A percentile compares a stretch with the other conserved stretches of the same genome.
Conservation (phyloP, 208 protist species). For the Trypanosoma brucei region DNA sequence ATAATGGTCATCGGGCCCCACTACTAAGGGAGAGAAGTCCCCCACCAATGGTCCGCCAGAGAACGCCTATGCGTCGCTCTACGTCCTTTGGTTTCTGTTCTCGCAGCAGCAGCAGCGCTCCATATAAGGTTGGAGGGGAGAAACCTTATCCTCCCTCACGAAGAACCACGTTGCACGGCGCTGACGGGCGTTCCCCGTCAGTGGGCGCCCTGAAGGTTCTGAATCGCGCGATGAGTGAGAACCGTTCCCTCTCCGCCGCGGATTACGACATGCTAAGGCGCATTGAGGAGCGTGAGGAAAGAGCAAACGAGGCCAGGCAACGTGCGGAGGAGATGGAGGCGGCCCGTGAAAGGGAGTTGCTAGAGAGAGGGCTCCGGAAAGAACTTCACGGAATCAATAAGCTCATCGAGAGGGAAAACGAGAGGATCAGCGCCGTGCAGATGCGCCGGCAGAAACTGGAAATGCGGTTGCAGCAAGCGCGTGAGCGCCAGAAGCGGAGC, state of each 20-base stretch:
- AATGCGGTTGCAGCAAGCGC: constrained; percentile 23
- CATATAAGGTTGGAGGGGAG: constrained; percentile 3
- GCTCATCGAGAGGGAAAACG: constrained; percentile 28
- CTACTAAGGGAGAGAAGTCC: too few relatives aligned
- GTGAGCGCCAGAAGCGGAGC: constrained; percentile 25
- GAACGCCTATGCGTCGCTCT: not conserved
- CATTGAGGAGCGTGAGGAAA: constrained; percentile 57
- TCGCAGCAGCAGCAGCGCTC: constrained; percentile 22
- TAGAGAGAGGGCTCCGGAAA: constrained; percentile 35
- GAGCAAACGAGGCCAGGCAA: constrained; percentile 29
- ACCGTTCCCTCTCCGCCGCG: constrained; percentile 28
- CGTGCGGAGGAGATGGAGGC: constrained; percentile 32
- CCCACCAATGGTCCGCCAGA: not conserved
- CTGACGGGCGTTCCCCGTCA: constrained; percentile 30
- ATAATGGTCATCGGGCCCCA: too few relatives aligned
- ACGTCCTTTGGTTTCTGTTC: constrained; percentile 1
- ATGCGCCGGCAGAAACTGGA: constrained; percentile 14
- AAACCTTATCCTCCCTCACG: constrained; percentile 10
- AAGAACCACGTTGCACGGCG: constrained; percentile 9
- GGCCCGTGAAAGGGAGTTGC: constrained; percentile 27
- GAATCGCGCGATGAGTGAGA: constrained; percentile 35
- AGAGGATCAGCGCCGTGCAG: constrained; percentile 1
- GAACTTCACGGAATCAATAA: constrained; percentile 13
- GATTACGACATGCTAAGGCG: constrained; percentile 42
- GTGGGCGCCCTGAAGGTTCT: constrained; percentile 28